A percentile compares a stretch with the other conserved stretches of the same genome.
These are phyloP conservation scores for Pseudozyma flocculosa DNA, from an alignment of 1,284 basidiomycete species.

Conservation along the genomic window DNA sequence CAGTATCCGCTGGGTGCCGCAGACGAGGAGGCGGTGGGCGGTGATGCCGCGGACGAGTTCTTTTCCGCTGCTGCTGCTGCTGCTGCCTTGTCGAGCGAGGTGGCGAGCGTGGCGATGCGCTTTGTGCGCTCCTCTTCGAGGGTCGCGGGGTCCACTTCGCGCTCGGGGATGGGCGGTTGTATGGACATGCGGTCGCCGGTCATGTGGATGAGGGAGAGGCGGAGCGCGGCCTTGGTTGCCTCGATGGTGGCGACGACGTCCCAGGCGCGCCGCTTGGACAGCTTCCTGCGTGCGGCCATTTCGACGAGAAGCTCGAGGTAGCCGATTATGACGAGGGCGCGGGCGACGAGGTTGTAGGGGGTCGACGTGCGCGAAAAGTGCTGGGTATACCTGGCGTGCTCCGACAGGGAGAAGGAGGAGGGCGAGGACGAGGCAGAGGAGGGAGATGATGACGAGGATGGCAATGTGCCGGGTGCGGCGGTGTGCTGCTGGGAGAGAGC, in stretches of 20 bases:
- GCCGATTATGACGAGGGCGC: slow-evolving; percentile 53
- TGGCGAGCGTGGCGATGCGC: slow-evolving; percentile 21
- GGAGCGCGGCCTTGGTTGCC: slow-evolving; percentile 56
- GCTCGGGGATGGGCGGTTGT: slow-evolving; percentile 57
- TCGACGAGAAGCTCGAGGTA: slow-evolving; percentile 58
- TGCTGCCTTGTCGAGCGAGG: slow-evolving; percentile 17
- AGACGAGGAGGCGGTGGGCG: slow-evolving; percentile 1
- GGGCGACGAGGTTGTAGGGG: slow-evolving; percentile 53
- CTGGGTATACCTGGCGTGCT: slow-evolving; percentile 59
- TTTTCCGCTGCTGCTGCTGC: slow-evolving; percentile 1
- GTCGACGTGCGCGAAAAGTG: slow-evolving; percentile 52
- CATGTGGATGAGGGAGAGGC: slow-evolving; percentile 56
- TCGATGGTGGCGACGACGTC: slow-evolving; percentile 59
- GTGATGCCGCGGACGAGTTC: background rate
- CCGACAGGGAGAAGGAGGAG: slow-evolving; percentile 41
- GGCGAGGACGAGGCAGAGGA: background rate
- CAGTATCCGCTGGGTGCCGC: slow-evolving; percentile 33
- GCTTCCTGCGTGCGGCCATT: slow-evolving; percentile 57
- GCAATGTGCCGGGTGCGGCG: background rate
- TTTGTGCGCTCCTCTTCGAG: slow-evolving; percentile 39
- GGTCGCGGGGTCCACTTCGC: slow-evolving; percentile 54
- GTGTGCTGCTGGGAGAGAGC: slow-evolving; percentile 40
- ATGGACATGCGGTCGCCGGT: slow-evolving; percentile 55
- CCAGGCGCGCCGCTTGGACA: slow-evolving; percentile 52
- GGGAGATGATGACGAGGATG: background rate